Conservation (phyloP, 768 basidiomycete genomes). For the Imleria badia region DNA sequence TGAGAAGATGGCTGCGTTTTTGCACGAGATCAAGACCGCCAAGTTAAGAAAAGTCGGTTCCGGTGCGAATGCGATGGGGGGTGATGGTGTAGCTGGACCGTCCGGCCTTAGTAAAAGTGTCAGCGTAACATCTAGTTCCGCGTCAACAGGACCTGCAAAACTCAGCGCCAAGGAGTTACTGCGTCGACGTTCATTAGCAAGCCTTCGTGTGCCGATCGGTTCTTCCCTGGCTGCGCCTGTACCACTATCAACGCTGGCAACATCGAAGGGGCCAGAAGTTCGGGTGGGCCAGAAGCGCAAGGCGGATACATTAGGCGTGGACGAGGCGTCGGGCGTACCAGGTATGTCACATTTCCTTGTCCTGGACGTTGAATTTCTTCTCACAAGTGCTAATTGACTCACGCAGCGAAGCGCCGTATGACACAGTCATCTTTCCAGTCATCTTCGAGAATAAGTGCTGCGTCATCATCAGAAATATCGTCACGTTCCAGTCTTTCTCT, state of each 20-base stretch:
- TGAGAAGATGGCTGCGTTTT: constrained; percentile 82
- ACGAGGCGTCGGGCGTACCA: constrained; percentile 30
- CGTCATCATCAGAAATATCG: constrained; percentile 21
- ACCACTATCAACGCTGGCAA: constrained; percentile 4
- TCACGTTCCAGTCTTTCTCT: constrained; percentile 25
- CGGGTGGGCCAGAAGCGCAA: constrained; percentile 33
- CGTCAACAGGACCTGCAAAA: constrained; percentile 5
- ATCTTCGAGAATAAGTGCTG: constrained; percentile 19
- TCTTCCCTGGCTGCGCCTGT: constrained; percentile 23
- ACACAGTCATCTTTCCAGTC: constrained; percentile 30
- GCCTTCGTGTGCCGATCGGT: constrained; percentile 25
- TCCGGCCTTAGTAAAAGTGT: constrained; percentile 33
- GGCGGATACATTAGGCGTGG: constrained; percentile 20
- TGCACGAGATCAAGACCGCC: constrained; percentile 77
- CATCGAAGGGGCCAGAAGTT: constrained; percentile 8
- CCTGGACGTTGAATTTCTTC: not conserved
- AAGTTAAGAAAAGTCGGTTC: constrained; percentile 57
- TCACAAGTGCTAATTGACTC: constrained; percentile 14
- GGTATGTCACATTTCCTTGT: constrained; percentile 30
- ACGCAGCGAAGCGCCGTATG: constrained; percentile 39
- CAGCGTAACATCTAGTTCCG: constrained; percentile 6
- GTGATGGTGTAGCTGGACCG: constrained; percentile 23
- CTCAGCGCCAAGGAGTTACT: constrained; percentile 19
- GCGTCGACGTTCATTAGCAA: constrained; percentile 28
- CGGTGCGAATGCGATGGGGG: constrained; percentile 17